Evolutionary conservation across 495 filamentous ascomycete species (phyloP), one percentile per base, ranked within the genome.

Genomic region (Xylaria bambusicola): DNA sequence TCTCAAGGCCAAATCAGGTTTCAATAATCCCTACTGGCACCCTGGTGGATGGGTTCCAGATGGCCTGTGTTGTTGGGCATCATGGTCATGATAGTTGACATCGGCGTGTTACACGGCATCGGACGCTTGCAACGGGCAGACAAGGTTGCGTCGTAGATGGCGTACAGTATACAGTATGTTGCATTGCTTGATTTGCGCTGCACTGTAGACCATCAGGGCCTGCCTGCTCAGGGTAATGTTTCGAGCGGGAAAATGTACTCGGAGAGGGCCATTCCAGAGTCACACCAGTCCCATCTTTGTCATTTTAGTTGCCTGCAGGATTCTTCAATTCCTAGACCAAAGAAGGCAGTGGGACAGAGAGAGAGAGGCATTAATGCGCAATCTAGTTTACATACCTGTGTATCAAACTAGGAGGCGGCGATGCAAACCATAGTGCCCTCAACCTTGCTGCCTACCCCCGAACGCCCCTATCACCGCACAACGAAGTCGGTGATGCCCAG

Each of bases 261-360:
- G 67, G 65, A 67, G 64, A 61, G 60, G 60, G 23, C 47, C 52
- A 61, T 61, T 40, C 58, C 36, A 62, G 42, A 15, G 67, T 67
- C 38, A 31, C 52, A 70, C 67, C 40, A 70, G 60, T 54, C 52
- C 52, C 38, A 59, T 61, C 57, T 52, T 61, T 67, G 60, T 54
- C 64, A 61, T 62, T 67, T 62, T 62, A 65, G 64, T 60, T 70
- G 60, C 45, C 41, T 51, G 47, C 33, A 56, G 41, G 20, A 23
- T 1, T 35, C 21, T 8, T 9, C 15, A 42, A 31, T 55, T 47
- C 31, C 42, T 33, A 45, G 46, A 45, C 23, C 26, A 29, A 42
- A 10, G 33, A 29, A 31, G 23, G 51, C 24, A 27, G 51, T 42
- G 51, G 35, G 18, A 53, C 29, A 10, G 29, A 33, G 29, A 10